Evolutionary conservation across 2,329 filamentous ascomycete genomes (phyloP), one percentile per base, ranked within the genome.

Genomic region (Pseudogymnoascus sp.): DNA sequence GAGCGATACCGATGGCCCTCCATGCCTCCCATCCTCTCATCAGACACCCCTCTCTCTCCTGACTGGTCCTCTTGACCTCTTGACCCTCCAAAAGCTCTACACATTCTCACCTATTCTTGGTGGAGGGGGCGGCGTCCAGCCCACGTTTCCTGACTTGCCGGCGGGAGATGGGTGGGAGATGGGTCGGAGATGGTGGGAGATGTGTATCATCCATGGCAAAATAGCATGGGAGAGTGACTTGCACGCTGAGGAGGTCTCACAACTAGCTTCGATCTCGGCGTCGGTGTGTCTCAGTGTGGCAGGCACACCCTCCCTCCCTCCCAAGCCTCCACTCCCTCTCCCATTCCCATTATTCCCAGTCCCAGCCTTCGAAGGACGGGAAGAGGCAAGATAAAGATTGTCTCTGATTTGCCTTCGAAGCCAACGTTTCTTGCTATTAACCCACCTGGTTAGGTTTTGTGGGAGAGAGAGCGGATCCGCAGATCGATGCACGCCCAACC

Each of bases 1-100:
- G 40, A 44, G 40, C 40, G 40, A 44, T 42, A 42, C 16, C 16
- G 11, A 42, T 11, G 7, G 16, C 16, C 40, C 40, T 44, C 40
- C 40, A 12, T 23, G 5, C 18, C 11, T 18, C 40, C 21, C 40
- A 44, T 35, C 23, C 11, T 18, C 40, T 44, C 40, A 44, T 35
- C 23, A 59, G 50, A 59, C 50, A 59, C 50, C 16, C 50, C 21
- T 28, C 31, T 59, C 50, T 31, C 50, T 59, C 50, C 50, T 59
- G 50, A 59, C 50, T 59, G 50, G 31, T 59, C 50, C 50, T 31
- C 25, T 59, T 59, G 50, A 59, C 50, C 50, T 59, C 50, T 44
- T 44, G 40, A 44, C 40, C 40, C 40, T 18, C 40, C 40, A 21
- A 44, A 44, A 44, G 40, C 16, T 21, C 8, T 44, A 44, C 40